Conservation (phyloP, 164 flowering plant species). For the Dillenia turbinata region DNA sequence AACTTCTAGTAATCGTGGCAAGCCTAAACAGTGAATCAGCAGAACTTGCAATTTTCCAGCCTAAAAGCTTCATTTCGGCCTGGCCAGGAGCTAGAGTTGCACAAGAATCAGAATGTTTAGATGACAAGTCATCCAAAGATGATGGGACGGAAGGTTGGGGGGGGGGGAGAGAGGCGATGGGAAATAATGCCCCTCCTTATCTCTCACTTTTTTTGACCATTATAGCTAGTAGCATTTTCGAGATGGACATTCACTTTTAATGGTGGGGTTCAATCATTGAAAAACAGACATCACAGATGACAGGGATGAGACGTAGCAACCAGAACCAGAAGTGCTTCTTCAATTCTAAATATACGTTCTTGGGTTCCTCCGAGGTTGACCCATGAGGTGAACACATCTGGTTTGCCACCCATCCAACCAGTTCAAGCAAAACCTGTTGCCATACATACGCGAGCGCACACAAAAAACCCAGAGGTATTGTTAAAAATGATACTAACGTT, state of each 20-base stretch:
- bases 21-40: background rate
- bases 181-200: background rate
- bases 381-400: slow-evolving; percentile 20
- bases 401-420: slow-evolving; percentile 32
- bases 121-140: slow-evolving; percentile 29
- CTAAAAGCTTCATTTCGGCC: slow-evolving; percentile 20
- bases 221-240: slow-evolving; percentile 36
- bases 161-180: too few relatives aligned
- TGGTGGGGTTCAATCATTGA: slow-evolving; percentile 39
- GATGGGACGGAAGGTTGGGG: slow-evolving; percentile 10
- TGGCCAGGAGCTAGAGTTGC: slow-evolving; percentile 2
- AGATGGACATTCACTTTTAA: slow-evolving; percentile 54
- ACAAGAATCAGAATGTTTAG: slow-evolving; percentile 14
- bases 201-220: slow-evolving; percentile 40
- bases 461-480: too few relatives aligned
- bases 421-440: slow-evolving; percentile 18
- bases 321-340: slow-evolving; percentile 16
- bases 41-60: background rate
- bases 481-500: too few relatives aligned
- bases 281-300: slow-evolving; percentile 25
- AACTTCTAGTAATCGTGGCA: slow-evolving; percentile 10
- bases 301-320: slow-evolving; percentile 8
- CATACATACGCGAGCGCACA: too few relatives aligned
- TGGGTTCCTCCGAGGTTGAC: slow-evolving; percentile 35
- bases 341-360: slow-evolving; percentile 24